Evolutionary conservation across 2,329 filamentous ascomycete genomes (phyloP), one percentile per base, ranked within the genome.

Genomic region (Gnomoniopsis sp.): DNA sequence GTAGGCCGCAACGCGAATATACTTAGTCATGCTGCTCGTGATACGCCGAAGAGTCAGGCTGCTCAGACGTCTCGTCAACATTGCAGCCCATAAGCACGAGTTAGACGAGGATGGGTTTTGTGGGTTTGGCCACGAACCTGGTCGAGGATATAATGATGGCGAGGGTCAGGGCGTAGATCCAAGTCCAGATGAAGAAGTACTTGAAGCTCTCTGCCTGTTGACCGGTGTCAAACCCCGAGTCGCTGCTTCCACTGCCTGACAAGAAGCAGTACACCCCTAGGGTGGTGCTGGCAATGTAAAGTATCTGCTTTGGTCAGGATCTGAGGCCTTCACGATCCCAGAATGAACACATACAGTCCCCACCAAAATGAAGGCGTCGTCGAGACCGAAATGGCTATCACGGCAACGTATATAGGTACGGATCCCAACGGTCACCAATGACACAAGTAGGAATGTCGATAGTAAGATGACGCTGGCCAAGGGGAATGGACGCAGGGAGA

Each of bases 21-120:
- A 47, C n/a, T 26, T 23, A 14, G 46, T 11, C 34, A 36, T 10
- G 44, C 47, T 41, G n/a, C 36, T 56, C 17, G 47, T 36, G 23
- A 56, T 56, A 7, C 54, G 48, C 54, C 54, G 44, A 19, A 56
- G 50, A 38, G 38, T 56, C 17, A 43, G 41, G 36, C 54, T 30
- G 26, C 26, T 30, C 26, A 55, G 10, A 55, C 41, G n/a, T 30
- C 26, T 30, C 8, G 26, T 30, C 26, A 30, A 30, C 26, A 30
- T 4, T 30, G 8, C 26, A 30, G 8, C 26, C 26, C 26, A 30
- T 8, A 30, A 8, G 26, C 8, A 30, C 26, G 26, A 30, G 26
- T 4, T 8, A 30, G 26, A 30, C 26, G 8, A 8, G 8, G 26
- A 30, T 30, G 26, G 26, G 26, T 4, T 30, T 8, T 30, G 26